Base-by-base conservation (phyloP, 2,329 filamentous ascomycete genomes). In the Rutstroemia sp. region DNA sequence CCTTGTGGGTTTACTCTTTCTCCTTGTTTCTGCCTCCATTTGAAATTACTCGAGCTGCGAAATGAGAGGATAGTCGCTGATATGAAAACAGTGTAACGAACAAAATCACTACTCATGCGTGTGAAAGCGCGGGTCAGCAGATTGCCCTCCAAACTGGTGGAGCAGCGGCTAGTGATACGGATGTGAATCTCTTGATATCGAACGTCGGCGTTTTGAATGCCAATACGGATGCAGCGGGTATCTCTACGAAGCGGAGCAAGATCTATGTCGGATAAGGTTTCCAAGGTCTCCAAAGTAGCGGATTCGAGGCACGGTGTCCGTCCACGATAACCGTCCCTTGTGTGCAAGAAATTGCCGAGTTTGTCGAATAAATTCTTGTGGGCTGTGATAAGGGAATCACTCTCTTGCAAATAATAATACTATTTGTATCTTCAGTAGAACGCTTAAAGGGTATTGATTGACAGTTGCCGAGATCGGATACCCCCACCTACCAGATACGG, bases 171-270 rank as follows among this genome's bases (percentile, higher is more conserved):
- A 59, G 59, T 19, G 61, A 65, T 50, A 62, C 63, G 17, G 53
- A 17, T 48, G 41, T 60, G 16, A 61, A 63, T 48, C 57, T 65
- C 16, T 57, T 65, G 44, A 65, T 63, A 38, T 64, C 62, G 38
- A 64, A 63, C 56, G 58, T 63, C n/a, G 62, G 61, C 0, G 62
- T 64, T 30, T 39, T 64, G 51, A 63, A 63, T 57, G 62, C 47
- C 9, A 63, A 63, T 50, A 63, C 58, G 1, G 53, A 64, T 25
- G 59, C 57, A n/a, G 61, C 63, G 2, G 62, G 60, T 1, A 51
- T 58, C 19, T 53, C 59, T 23, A 56, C 51, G 7, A 64, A 55
- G 27, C 58, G 57, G 37, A 54, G 37, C 16, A 34, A 48, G 41
- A 44, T 44, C 5, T 19, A 19, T 10, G 10, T 44, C 21, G 17